A percentile compares a stretch with the other conserved stretches of the same genome.
These are phyloP conservation scores for Trapa bicornis DNA, from an alignment of 345 rosid genomes.

Conservation along the genomic window DNA sequence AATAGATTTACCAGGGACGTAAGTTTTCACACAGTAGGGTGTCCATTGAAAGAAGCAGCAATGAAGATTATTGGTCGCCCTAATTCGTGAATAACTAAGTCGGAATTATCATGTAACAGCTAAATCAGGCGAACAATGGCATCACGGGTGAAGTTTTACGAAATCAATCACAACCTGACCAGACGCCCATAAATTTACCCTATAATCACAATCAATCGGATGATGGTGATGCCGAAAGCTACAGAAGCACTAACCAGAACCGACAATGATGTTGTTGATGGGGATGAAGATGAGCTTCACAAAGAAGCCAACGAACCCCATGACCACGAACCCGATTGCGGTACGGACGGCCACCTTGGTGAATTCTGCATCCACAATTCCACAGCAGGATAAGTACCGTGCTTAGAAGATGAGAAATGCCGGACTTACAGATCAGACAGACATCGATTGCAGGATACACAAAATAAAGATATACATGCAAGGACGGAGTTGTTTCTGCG, in stretches of 20 bases:
- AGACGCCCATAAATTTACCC: neutral
- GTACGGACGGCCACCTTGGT: conserved; percentile 70
- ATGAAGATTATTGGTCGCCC: neutral
- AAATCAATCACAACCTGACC: neutral
- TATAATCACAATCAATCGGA: neutral
- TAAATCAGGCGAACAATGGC: neutral
- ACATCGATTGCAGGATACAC: neutral
- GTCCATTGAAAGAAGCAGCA: neutral
- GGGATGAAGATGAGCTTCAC: conserved; percentile 79
- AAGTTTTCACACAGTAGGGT: neutral
- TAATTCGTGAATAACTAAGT: neutral
- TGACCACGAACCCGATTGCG: conserved; percentile 75
- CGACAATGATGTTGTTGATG: conserved; percentile 79
- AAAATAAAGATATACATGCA: neutral
- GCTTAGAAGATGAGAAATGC: neutral
- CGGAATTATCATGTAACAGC: neutral
- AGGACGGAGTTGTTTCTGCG: too few relatives aligned
- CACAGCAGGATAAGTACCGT: neutral
- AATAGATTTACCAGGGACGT: neutral
- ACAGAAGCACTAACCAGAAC: conserved; percentile 34
- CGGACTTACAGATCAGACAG: neutral
- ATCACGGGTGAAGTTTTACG: neutral
- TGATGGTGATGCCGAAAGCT: neutral
- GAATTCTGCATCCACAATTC: conserved; percentile 31
- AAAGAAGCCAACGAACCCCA: conserved; percentile 83